Evolutionary conservation across 2,329 filamentous ascomycete genomes (phyloP).

Genomic region (Fusarium sterilihyphosum): DNA sequence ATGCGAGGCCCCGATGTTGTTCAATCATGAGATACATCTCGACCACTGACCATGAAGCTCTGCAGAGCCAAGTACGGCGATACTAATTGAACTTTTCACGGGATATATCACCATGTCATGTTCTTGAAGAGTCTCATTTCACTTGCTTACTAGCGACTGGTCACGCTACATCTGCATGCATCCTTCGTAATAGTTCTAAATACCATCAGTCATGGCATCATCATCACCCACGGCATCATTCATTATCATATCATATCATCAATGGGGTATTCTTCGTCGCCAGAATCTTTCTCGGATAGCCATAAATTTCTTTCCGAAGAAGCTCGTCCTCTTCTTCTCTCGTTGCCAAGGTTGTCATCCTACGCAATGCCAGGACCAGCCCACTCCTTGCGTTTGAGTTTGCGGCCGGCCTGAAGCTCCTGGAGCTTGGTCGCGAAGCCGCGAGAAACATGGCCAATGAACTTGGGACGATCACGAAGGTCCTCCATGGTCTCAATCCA

Average conservation of each 20-base stretch:
- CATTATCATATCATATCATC: background rate
- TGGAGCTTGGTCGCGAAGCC: slow-evolving; percentile 46
- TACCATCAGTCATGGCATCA: background rate
- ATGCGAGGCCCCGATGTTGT: background rate
- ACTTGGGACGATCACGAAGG: slow-evolving; percentile 43
- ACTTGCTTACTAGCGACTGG: background rate
- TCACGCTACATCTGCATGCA: background rate
- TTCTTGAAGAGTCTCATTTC: background rate
- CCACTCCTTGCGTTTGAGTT: slow-evolving; percentile 46
- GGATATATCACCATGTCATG: background rate
- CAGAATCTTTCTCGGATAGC: background rate
- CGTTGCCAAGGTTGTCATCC: background rate
- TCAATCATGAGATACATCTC: background rate
- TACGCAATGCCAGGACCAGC: slow-evolving; percentile 27
- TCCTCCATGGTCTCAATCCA: slow-evolving; percentile 42
- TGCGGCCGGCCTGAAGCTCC: slow-evolving; percentile 34
- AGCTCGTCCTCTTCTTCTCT: background rate
- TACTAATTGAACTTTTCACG: background rate
- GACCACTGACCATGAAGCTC: background rate
- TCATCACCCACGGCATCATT: background rate
- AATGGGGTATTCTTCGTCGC: background rate
- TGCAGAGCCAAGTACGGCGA: background rate
- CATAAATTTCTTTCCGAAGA: background rate
- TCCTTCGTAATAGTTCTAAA: background rate
- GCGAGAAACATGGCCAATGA: slow-evolving; percentile 46